Evolutionary conservation across 305 asterid species (phyloP).

Genomic region (Solanum hybrid): DNA sequence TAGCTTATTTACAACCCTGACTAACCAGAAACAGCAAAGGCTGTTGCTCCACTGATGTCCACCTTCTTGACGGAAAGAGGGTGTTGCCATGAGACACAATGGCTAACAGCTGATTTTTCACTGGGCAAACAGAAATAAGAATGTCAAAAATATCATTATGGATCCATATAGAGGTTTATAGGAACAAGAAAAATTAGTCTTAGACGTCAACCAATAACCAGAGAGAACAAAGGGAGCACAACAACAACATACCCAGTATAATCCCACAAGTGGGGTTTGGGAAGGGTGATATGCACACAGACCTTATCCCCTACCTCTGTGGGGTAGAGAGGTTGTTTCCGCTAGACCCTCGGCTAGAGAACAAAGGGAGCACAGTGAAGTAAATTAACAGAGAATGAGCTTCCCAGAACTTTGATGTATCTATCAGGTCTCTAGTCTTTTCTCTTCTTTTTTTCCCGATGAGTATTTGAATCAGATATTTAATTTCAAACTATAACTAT

Average conservation of each 20-base stretch:
- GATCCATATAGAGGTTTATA: not conserved
- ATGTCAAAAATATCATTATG: not conserved
- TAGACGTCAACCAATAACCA: not conserved
- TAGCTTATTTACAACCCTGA: not conserved
- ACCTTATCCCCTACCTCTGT: not conserved
- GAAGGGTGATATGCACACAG: not conserved
- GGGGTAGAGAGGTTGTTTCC: not conserved
- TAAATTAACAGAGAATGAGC: not conserved
- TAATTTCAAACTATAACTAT: not conserved
- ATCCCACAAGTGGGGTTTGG: not conserved
- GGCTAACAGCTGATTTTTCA: constrained; percentile 85
- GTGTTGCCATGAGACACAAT: constrained; percentile 55
- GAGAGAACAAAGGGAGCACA: not conserved
- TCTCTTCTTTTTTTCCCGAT: not conserved
- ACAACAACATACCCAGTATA: not conserved
- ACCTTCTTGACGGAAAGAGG: constrained; percentile 56
- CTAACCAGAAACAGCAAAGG: constrained; percentile 84
- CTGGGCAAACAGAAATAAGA: constrained; percentile 19
- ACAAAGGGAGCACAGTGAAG: not conserved
- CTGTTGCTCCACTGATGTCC: constrained; percentile 65
- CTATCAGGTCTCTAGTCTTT: not conserved
- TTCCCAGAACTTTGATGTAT: not conserved
- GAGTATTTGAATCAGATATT: not conserved
- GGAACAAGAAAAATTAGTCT: not conserved
- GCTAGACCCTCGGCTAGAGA: not conserved